These are phyloP conservation scores for Malassezia restricta DNA, from an alignment of 1,284 basidiomycete species.

Conservation along the genomic window DNA sequence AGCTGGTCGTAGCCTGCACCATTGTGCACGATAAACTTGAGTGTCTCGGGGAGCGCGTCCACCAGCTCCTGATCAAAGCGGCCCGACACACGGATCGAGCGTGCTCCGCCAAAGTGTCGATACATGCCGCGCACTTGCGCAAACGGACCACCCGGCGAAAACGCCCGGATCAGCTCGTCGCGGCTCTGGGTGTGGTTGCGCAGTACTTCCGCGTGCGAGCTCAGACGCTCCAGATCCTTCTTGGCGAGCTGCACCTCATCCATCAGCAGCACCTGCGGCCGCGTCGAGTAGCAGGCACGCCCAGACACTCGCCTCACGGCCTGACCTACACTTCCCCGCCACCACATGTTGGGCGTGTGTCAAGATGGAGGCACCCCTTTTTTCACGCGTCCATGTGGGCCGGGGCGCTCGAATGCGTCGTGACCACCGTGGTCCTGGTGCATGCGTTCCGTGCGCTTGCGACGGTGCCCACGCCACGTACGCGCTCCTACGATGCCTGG, in stretches of 20 bases:
- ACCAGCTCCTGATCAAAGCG: constrained; percentile 33
- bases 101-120: constrained; percentile 54
- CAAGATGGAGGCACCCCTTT: too few species aligned
- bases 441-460: constrained; percentile 7
- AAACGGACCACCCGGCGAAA: constrained; percentile 49
- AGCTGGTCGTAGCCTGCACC: constrained; percentile 42
- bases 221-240: constrained; percentile 21
- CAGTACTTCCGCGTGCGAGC: constrained; percentile 18
- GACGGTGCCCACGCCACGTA: neutral
- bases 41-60: constrained; percentile 17
- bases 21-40: constrained; percentile 36
- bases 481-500: neutral
- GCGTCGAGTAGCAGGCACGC: neutral
- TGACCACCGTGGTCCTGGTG: constrained; percentile 1
- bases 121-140: constrained; percentile 65
- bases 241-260: constrained; percentile 31
- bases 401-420: constrained; percentile 2
- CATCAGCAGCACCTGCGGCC: constrained; percentile 29
- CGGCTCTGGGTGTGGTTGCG: constrained; percentile 13
- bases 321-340: neutral
- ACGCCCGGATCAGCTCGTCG: constrained; percentile 21
- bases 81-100: constrained; percentile 23
- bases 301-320: neutral
- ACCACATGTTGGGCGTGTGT: too few species aligned
- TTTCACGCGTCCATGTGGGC: neutral